phyloP scores from a whole-genome alignment of 805 yeast genomes.

The Torulaspora quercuum region DNA sequence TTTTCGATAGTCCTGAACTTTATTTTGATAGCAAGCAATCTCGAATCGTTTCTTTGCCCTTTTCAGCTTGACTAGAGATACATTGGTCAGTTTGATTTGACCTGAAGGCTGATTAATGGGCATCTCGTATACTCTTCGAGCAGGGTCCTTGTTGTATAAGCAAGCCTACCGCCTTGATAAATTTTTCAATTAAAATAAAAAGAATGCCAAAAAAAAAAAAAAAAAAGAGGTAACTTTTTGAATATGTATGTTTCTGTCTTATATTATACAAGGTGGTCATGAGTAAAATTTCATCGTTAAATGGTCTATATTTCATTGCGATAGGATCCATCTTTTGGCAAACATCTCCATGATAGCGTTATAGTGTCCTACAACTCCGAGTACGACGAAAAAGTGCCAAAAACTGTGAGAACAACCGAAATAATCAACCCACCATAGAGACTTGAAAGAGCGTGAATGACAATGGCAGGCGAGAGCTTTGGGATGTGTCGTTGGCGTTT shows the following conservation, averaged over 20 bases:
- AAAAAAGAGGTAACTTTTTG: too few species aligned
- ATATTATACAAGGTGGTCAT: too few species aligned
- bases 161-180: neutral
- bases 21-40: slow-evolving; percentile 93
- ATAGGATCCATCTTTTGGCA: slow-evolving; percentile 36
- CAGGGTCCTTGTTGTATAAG: too few species aligned
- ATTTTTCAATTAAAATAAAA: neutral
- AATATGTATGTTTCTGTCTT: too few species aligned
- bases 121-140: slow-evolving; percentile 41
- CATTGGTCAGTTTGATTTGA: slow-evolving; percentile 89
- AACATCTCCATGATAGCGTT: slow-evolving; percentile 72
- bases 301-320: neutral
- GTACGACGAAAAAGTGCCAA: slow-evolving; percentile 89
- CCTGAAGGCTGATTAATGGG: slow-evolving; percentile 82
- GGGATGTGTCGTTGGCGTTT: slow-evolving; percentile 36
- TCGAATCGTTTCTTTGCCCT: slow-evolving; percentile 91
- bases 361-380: slow-evolving; percentile 90
- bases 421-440: slow-evolving; percentile 85
- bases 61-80: slow-evolving; percentile 84
- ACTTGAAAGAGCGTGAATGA: slow-evolving; percentile 40
- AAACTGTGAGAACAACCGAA: slow-evolving; percentile 76
- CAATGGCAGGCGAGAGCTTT: slow-evolving; percentile 22
- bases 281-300: slow-evolving; percentile 3
- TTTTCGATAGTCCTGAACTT: slow-evolving; percentile 87
- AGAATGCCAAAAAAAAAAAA: too few species aligned